A percentile compares a stretch with the other conserved stretches of the same genome.
These are phyloP conservation scores for Dactylonectria macrodidyma DNA, from an alignment of 2,329 filamentous ascomycete genomes.

Conservation along the genomic window DNA sequence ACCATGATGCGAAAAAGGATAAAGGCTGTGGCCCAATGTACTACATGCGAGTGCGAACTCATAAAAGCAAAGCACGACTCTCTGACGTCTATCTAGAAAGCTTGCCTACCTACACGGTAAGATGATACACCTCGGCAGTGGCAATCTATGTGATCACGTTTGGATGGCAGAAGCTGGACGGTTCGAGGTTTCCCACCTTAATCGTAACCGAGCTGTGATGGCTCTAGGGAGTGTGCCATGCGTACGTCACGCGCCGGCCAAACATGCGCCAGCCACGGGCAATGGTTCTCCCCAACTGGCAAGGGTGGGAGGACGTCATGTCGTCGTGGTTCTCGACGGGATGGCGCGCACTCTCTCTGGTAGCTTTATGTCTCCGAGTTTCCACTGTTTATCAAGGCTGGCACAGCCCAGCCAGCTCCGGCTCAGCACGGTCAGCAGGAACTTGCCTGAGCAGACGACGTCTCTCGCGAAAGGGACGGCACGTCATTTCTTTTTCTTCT, in stretches of 20 bases:
- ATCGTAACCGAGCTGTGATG: conserved; percentile 1
- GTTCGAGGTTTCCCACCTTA: neutral
- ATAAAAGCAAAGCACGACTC: neutral
- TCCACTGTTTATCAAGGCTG: conserved; percentile 17
- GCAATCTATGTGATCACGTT: neutral
- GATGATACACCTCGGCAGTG: neutral
- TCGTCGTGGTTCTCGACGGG: too few relatives aligned
- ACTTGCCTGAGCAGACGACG: conserved; percentile 5
- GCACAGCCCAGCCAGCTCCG: conserved; percentile 16
- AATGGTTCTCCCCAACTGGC: neutral
- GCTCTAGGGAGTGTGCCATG: conserved; percentile 14
- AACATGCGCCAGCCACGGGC: conserved; percentile 9
- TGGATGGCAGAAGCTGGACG: conserved; percentile 1
- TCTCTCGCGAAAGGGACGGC: conserved; percentile 8
- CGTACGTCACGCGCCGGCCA: conserved; percentile 27
- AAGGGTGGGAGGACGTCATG: neutral
- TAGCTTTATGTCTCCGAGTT: conserved; percentile 19
- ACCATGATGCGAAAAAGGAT: neutral
- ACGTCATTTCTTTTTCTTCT: conserved; percentile 1
- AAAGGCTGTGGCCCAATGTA: neutral
- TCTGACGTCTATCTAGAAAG: neutral
- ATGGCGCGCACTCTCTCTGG: neutral
- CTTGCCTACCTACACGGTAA: neutral
- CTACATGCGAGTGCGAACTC: neutral
- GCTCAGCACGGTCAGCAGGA: conserved; percentile 21